Conservation (phyloP, 73 alveolate species). For the Tetrahymena thermophila region DNA sequence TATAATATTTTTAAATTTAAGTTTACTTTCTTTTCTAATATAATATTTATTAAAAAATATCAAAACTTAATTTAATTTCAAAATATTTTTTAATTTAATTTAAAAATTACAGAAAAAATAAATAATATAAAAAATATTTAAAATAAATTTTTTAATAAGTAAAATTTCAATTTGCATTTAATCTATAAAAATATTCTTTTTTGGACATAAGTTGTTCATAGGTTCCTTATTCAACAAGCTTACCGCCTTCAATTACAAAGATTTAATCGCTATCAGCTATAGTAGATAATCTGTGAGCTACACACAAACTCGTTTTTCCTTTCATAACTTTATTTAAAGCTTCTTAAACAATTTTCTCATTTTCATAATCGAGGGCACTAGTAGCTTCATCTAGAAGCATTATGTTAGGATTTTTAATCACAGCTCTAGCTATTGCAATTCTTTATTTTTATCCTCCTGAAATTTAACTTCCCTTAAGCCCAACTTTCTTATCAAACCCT, state of each 20-base stretch:
- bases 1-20: too few species aligned
- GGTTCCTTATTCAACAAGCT: not conserved
- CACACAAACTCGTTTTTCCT: conserved; percentile 53
- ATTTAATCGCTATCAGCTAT: conserved; percentile 46
- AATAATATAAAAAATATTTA: too few species aligned
- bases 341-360: conserved; percentile 49
- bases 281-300: conserved; percentile 66
- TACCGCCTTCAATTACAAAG: conserved; percentile 17
- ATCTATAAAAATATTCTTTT: not conserved
- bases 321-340: conserved; percentile 59
- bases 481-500: conserved; percentile 42
- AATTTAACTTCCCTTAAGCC: conserved; percentile 46
- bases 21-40: too few species aligned
- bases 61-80: too few species aligned
- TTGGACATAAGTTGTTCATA: not conserved
- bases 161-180: not conserved
- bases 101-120: too few species aligned
- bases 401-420: conserved; percentile 56
- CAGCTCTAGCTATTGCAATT: conserved; percentile 71
- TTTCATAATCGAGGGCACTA: conserved; percentile 64
- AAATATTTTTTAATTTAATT: too few species aligned
- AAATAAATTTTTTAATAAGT: too few species aligned
- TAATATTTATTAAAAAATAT: too few species aligned
- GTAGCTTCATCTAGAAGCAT: conserved; percentile 78
- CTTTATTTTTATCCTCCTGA: conserved; percentile 79